These are phyloP conservation scores for Fusarium compactum DNA, from an alignment of 2,329 filamentous ascomycete genomes.

Conservation along the genomic window DNA sequence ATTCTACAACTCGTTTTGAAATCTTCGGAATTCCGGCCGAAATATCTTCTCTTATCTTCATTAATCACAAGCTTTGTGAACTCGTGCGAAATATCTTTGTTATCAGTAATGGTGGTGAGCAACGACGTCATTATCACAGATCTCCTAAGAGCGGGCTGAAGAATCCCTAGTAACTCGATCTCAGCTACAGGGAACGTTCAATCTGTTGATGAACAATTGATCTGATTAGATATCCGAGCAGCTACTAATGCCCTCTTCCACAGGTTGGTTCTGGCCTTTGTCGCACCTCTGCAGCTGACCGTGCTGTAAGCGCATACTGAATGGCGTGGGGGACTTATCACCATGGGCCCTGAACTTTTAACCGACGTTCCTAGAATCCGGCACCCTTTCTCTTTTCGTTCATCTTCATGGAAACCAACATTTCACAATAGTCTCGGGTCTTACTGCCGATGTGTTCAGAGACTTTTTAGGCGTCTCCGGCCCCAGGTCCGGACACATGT, in stretches of 20 bases:
- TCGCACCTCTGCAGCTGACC: background rate
- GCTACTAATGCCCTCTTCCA: background rate
- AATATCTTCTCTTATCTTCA: background rate
- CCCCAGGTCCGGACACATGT: slow-evolving; percentile 20
- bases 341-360: background rate
- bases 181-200: slow-evolving; percentile 18
- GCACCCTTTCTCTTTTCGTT: background rate
- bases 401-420: background rate
- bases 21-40: too few relatives aligned
- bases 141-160: slow-evolving; percentile 16
- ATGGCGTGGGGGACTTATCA: background rate
- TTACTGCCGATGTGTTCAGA: slow-evolving; percentile 25
- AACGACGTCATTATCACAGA: slow-evolving; percentile 17
- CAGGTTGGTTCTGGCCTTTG: background rate
- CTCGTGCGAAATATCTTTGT: background rate
- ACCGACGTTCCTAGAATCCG: background rate
- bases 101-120: background rate
- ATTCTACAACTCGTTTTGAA: background rate
- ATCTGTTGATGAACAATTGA: slow-evolving; percentile 34
- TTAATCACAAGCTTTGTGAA: background rate
- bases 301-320: background rate
- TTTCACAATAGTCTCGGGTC: slow-evolving; percentile 12
- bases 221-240: slow-evolving; percentile 46
- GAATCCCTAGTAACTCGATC: slow-evolving; percentile 28
- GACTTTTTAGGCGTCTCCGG: slow-evolving; percentile 11